Base-by-base conservation (phyloP, 2,329 filamentous ascomycete genomes). In the Tricladium varicosporioides region DNA sequence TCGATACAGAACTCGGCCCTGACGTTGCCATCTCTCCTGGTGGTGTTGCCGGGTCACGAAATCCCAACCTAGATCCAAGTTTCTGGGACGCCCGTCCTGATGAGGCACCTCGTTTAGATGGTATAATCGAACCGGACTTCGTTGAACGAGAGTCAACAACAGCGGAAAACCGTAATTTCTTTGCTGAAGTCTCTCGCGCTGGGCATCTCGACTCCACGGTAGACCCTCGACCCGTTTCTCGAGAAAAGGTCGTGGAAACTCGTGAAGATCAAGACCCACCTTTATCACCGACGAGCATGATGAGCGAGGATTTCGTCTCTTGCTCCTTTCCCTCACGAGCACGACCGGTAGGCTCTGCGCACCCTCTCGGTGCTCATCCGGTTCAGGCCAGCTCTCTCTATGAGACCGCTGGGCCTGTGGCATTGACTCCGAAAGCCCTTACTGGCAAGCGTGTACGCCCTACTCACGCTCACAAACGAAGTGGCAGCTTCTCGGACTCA, bases 401-500 rank as follows among this genome's bases (percentile, higher is more conserved):
- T 57, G 76, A 75, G 33, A 73, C 71, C 15, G 66, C 74, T 2
- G 80, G 78, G 8, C 79, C 78, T 3, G 74, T 86, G 47, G 84
- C 84, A 5, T 78, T 78, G 9, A 85, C 83, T 2, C 84, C 84
- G 3, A 80, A 79, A 54, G 74, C 81, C 1, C 72, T 86, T 2
- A 76, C 78, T 10, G 82, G 82, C 54, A 87, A 86, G 68, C 78
- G 82, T 14, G 77, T 82, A 7, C 80, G 84, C 14, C 80, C 84
- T 16, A 74, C 75, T 11, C 80, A 82, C 60, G 71, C 76, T 2
- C 92, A 96, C 73, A 92, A 91, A 72, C 86, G 92, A 18, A 96
- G 90, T 68, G 91, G 87, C 50, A 97, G 92, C 70, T 87, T 94
- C 65, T 90, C 89, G 0, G 91, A 97, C 73, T 93, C 92, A 1